Evolutionary conservation across 192 early-diverging fungal species (phyloP), one percentile per base, ranked within the genome.

Genomic region (Gigaspora rosea): DNA sequence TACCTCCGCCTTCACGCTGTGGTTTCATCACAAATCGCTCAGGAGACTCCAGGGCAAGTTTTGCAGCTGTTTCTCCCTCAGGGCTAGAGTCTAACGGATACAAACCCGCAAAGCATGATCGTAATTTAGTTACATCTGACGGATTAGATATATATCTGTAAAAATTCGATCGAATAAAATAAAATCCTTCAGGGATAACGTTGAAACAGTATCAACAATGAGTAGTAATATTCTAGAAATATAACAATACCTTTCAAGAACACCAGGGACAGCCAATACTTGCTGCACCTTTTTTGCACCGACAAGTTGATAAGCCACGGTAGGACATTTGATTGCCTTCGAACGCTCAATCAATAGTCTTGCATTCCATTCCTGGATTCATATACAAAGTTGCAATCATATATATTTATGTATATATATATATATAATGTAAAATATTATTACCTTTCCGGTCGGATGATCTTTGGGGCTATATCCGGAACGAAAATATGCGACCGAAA

Each of bases 271-370:
- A 0, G 96, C 91, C 27, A 99, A 80, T 10, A 97, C 92, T 80
- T 99, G 96, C 80, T 99, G 97, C 10, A 97, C 88, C 78, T 99
- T 99, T 81, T 99, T 99, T 52, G 93, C 88, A n/a, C 97, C 97
- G 8, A 92, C 92, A 32, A 99, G 81, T 68, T 99, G 97, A 70
- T 97, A 96, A 4, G 94, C 92, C 22, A 93, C 85, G 41, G 87
- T 94, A 48, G 97, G 97, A 76, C 95, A 96, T 66, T 97, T 93
- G 74, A 99, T 90, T 0, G 95, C 81, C 18, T 88, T 79, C 1
- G 95, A 96, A 36, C 87, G 85, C 77, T 99, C 97, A 9, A 97
- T 84, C 61, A 93, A 82, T 59, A 94, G 85, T 77, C 97, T 87
- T 4, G 92, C 95, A n/a, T 90, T 86, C 97, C 97, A 98, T 87